A percentile compares a stretch with the other conserved stretches of the same genome.
These are phyloP conservation scores for Lignosus rhinocerotis DNA, from an alignment of 1,284 basidiomycete species.

Conservation along the genomic window DNA sequence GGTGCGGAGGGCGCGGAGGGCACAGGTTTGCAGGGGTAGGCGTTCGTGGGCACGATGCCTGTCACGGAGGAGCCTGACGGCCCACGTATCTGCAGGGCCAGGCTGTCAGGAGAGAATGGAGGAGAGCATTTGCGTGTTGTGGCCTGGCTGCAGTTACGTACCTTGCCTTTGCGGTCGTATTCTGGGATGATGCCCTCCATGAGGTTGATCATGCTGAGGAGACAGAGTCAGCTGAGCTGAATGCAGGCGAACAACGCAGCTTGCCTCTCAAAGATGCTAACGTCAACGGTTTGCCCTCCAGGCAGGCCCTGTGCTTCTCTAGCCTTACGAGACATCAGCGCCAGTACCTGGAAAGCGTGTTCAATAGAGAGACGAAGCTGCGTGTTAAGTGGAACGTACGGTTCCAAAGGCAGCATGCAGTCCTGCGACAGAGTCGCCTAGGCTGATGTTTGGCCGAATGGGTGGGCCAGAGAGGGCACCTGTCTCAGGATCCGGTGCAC, in stretches of 20 bases:
- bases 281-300: conserved; percentile 64
- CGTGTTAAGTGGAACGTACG: conserved; percentile 36
- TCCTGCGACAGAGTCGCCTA: conserved; percentile 71
- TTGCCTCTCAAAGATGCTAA: conserved; percentile 72
- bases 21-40: conserved; percentile 61
- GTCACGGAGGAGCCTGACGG: conserved; percentile 74
- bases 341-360: conserved; percentile 55
- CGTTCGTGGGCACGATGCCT: conserved; percentile 72
- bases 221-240: background rate
- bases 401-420: conserved; percentile 74
- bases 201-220: conserved; percentile 63
- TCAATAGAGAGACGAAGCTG: background rate
- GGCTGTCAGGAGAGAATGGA: background rate
- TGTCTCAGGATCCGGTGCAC: conserved; percentile 54
- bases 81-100: conserved; percentile 51
- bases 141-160: conserved; percentile 20
- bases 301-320: conserved; percentile 37
- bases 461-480: conserved; percentile 59
- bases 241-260: background rate
- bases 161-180: conserved; percentile 69
- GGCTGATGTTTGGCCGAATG: conserved; percentile 67
- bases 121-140: background rate
- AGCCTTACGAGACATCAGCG: conserved; percentile 58
- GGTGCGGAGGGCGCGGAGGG: conserved; percentile 41
- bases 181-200: conserved; percentile 80